Conservation (phyloP, 805 yeast species). For the Starmera dryadoides region DNA sequence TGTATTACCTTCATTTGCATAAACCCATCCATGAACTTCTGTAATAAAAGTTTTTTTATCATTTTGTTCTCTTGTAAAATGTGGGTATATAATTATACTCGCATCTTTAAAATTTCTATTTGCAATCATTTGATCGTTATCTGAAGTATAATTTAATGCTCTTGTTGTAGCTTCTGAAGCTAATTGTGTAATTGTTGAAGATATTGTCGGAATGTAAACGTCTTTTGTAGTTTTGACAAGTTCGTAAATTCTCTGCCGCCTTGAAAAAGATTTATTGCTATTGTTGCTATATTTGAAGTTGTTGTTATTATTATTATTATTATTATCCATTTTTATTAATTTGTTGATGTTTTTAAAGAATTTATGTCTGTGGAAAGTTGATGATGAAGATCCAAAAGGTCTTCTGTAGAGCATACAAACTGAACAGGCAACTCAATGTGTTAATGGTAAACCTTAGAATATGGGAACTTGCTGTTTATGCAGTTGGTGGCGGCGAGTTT, state of each 20-base stretch:
- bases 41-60: conserved; percentile 41
- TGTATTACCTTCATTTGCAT: conserved; percentile 59
- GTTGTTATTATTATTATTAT: not conserved
- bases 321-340: not conserved
- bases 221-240: conserved; percentile 50
- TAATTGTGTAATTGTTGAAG: conserved; percentile 39
- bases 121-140: conserved; percentile 4
- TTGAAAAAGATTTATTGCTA: conserved; percentile 4
- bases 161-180: conserved; percentile 35
- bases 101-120: conserved; percentile 41
- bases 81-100: conserved; percentile 51
- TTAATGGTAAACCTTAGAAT: too few relatives aligned
- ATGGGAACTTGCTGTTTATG: too few relatives aligned
- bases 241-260: conserved; percentile 41
- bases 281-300: not conserved
- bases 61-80: conserved; percentile 38
- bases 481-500: too few relatives aligned
- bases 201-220: conserved; percentile 44
- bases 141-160: conserved; percentile 11
- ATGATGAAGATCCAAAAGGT: too few relatives aligned
- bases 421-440: too few relatives aligned
- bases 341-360: too few relatives aligned
- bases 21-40: conserved; percentile 65
- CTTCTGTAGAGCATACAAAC: too few relatives aligned
- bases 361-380: too few relatives aligned